Evolutionary conservation across 192 early-diverging fungal species (phyloP).

Genomic region (Phlyctochytrium bullatum): DNA sequence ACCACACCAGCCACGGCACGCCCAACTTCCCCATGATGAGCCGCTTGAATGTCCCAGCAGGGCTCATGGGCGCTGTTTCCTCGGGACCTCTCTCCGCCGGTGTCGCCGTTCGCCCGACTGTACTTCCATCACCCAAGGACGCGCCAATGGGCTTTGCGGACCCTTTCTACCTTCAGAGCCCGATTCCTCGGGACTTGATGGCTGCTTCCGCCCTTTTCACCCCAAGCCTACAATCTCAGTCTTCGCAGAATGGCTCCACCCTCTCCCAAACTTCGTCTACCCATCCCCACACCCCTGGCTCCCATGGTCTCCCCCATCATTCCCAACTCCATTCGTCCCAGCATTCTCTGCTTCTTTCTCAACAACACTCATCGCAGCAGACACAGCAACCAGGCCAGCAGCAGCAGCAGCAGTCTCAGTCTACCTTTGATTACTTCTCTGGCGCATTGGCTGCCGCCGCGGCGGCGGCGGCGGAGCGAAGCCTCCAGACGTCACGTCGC

Average conservation of each 20-base stretch:
- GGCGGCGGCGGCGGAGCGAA: not conserved
- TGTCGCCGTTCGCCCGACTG: not conserved
- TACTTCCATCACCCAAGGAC: conserved; percentile 4
- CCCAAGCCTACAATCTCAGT: not conserved
- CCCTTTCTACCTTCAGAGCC: conserved; percentile 7
- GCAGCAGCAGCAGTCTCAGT: no score
- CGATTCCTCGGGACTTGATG: not conserved
- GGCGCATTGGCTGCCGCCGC: not conserved
- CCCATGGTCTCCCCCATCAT: no score
- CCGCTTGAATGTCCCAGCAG: not conserved
- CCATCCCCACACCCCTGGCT: no score
- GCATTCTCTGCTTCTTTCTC: not conserved
- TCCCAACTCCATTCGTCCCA: no score
- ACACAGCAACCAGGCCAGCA: no score
- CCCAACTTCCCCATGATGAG: not conserved
- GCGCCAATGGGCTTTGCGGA: conserved; percentile 6
- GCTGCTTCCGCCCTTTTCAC: not conserved
- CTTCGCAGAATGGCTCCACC: conserved; percentile 11
- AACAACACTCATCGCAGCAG: no score
- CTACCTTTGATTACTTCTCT: conserved; percentile 13
- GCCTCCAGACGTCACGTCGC: not conserved
- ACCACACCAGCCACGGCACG: conserved; percentile 11
- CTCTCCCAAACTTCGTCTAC: conserved; percentile 13
- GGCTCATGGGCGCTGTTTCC: not conserved
- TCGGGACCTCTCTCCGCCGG: not conserved